Base-by-base conservation (phyloP, 441 rosid genomes). In the Populus hybrid region DNA sequence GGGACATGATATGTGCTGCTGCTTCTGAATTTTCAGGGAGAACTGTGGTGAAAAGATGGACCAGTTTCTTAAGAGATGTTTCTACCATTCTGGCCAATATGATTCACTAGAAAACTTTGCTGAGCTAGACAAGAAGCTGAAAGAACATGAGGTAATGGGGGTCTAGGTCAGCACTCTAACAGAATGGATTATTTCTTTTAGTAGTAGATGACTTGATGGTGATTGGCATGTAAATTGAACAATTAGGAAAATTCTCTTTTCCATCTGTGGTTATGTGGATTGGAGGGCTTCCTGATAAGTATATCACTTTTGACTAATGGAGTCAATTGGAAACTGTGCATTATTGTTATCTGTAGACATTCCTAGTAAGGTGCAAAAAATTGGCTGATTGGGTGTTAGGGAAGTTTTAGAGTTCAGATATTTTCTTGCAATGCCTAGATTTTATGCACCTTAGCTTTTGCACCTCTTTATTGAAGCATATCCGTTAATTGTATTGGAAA, bases 51-150 rank as follows among this genome's bases (percentile, higher is more conserved):
- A 91, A 81, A 94, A 93, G 89, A 94, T 94, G 91, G 97, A 93
- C 2, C 88, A 94, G 72, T 94, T 94, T 89, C 97, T 94, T 79
- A 78, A 88, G 76, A 89, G 98, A 85, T 94, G 98, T 85, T 93
- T 94, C 88, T 94, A 94, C 84, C 95, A 93, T 81, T 83, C 97
- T 70, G 97, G 98, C 80, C 98, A 93, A 82, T 94, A 94, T 79
- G 98, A 94, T 84, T 93, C 94, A 30, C 85, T 75, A 78, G 94
- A 93, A 59, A 83, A 93, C 84, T 94, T 94, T 88, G 84, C 85
- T 32, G 87, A 89, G 69, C 82, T 93, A 69, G 93, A 93, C 86
- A 88, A 89, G 86, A 93, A 91, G 84, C 84, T 94, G 85, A 90
- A 87, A 82, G 87, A 84, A 76, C 95, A 91, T 69, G 97, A 94